Base-by-base conservation (phyloP, 2,329 filamentous ascomycete genomes). In the Talaromyces sp. region DNA sequence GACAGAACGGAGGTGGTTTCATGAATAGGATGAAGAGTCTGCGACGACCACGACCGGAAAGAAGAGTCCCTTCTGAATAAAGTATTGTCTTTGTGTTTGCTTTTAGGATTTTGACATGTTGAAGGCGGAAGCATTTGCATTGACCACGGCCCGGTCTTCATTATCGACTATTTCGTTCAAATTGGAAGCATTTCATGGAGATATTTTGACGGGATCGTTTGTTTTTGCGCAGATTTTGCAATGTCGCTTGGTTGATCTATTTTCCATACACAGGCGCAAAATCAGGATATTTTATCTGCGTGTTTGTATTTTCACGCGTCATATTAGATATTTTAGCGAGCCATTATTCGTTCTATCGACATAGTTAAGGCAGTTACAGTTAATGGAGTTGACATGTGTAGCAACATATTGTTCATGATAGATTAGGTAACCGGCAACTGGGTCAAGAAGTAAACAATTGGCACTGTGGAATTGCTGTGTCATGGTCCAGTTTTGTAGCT, bases 21-120 rank as follows among this genome's bases (percentile, higher is more conserved):
- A 76, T 96, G 67, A 90, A 86, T 61, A 86, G 92, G 63, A 91
- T 95, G 81, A 93, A 91, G 84, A 92, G 89, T 77, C 79, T 95
- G 78, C 93, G 88, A 68, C 83, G 86, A 71, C 72, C 75, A 3
- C 75, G 77, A 41, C 78, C 78, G 3, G 61, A 63, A 57, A 72
- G 78, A 65, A 74, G 77, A 43, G 52, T 63, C 13, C 57, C 65
- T 19, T 66, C 62, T 41, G 57, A 64, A 52, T 61, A 62, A 48
- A 19, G 14, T 31, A 22, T 57, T 57, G 37, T 33, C 39, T 33
- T 31, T 14, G 8, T n/a, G 24, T 62, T n/a, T 45, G n/a, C 14
- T 27, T 60, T 63, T 27, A 8, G 22, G 7, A 54, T 39, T 56
- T 66, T 35, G 31, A 22, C 60, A 8, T 24, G n/a, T 66, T 57